phyloP scores from a whole-genome alignment of 257 asterid species.

The Sherardia arvensis region DNA sequence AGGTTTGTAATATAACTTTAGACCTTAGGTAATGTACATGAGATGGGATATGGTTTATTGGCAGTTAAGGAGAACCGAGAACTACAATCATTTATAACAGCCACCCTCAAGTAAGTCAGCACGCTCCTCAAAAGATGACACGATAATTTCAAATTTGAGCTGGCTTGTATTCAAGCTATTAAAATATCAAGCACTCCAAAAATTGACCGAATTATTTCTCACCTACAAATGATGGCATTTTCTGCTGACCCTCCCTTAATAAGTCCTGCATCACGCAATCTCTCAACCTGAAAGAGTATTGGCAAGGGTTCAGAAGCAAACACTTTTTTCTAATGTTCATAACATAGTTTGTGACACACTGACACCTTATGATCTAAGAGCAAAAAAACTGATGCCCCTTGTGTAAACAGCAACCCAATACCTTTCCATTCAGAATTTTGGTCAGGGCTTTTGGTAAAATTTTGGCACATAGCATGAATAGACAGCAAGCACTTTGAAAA shows the following conservation, averaged over 20 bases:
- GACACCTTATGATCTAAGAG: neutral
- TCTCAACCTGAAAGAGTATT: constrained; percentile 51
- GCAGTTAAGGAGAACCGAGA: neutral
- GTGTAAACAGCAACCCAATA: neutral
- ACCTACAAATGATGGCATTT: constrained; percentile 85
- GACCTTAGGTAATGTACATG: neutral
- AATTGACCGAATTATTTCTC: constrained; percentile 4
- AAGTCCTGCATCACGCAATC: constrained; percentile 59
- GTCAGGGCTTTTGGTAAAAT: neutral
- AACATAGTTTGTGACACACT: neutral
- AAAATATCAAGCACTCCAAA: neutral
- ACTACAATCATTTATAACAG: neutral
- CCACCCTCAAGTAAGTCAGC: too few relatives aligned
- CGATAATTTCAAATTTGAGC: neutral
- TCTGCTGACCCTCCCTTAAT: constrained; percentile 73
- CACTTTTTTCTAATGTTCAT: too few relatives aligned
- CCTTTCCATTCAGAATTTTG: neutral
- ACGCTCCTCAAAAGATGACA: neutral
- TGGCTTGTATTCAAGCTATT: neutral
- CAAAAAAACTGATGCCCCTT: neutral
- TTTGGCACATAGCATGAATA: neutral
- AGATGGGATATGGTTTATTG: neutral
- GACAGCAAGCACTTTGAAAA: neutral
- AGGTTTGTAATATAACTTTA: neutral
- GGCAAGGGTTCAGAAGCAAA: constrained; percentile 10